A percentile compares a stretch with the other conserved stretches of the same genome.
These are phyloP conservation scores for Candida railenensis DNA, from an alignment of 805 yeast species.

Conservation along the genomic window DNA sequence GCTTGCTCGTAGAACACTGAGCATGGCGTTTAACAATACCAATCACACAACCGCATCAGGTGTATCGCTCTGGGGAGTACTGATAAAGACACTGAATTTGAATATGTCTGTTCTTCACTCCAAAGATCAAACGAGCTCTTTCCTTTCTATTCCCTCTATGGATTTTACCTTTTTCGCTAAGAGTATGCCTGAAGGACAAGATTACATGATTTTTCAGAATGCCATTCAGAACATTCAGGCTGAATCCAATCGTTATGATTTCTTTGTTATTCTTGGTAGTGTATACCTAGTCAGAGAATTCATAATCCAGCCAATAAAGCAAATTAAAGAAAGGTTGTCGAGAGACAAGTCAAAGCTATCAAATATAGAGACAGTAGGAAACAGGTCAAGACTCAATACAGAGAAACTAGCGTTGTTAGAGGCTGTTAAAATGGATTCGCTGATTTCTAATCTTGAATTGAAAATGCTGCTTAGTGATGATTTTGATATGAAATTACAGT, in stretches of 20 bases:
- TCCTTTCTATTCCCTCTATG: constrained; percentile 22
- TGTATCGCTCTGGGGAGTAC: not conserved
- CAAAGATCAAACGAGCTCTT: constrained; percentile 9
- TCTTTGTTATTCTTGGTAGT: constrained; percentile 33
- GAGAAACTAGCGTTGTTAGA: constrained; percentile 4
- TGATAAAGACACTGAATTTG: not conserved
- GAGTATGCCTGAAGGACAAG: constrained; percentile 6
- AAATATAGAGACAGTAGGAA: not conserved
- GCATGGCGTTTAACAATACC: constrained; percentile 2
- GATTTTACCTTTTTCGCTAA: constrained; percentile 11
- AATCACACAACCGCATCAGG: not conserved
- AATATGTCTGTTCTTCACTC: not conserved
- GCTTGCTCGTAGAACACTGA: not conserved
- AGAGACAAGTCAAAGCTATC: constrained; percentile 15
- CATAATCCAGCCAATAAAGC: constrained; percentile 27
- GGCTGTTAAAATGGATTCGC: not conserved
- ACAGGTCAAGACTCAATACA: not conserved
- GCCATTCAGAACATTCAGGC: constrained; percentile 16
- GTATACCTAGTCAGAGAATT: constrained; percentile 29
- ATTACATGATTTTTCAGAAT: constrained; percentile 12
- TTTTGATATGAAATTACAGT: constrained; percentile 48
- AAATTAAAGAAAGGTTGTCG: constrained; percentile 20
- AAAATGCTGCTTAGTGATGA: constrained; percentile 45
- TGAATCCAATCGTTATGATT: constrained; percentile 27
- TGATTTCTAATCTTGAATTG: constrained; percentile 15